Percentiles rank a stretch among this genome's conserved stretches.
Conservation (phyloP, 306 rosid species). For the Ceratonia siliqua region DNA sequence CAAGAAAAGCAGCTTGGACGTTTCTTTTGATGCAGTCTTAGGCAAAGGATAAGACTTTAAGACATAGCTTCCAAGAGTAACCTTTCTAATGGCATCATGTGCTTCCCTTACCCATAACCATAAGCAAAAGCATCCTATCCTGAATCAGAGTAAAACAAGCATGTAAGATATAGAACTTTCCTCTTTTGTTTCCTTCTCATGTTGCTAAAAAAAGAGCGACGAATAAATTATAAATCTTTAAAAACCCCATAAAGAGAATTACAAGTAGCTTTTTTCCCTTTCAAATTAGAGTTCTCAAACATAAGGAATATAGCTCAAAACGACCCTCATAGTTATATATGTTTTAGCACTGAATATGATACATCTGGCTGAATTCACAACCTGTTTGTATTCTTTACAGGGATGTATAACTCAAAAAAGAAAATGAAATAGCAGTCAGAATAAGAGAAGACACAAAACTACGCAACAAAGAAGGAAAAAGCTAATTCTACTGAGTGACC, state of each 20-base stretch:
- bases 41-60: conserved; percentile 30
- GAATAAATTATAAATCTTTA: neutral
- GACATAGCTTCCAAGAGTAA: neutral
- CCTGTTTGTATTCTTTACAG: conserved; percentile 39
- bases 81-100: neutral
- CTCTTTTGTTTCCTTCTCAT: neutral
- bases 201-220: neutral
- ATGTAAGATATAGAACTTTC: neutral
- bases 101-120: neutral
- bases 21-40: no score
- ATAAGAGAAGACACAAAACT: conserved; percentile 68
- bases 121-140: conserved; percentile 13
- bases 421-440: conserved; percentile 44
- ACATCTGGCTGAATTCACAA: conserved; percentile 31
- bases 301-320: neutral
- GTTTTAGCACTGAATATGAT: conserved; percentile 22
- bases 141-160: neutral
- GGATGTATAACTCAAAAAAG: conserved; percentile 15
- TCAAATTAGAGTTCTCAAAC: neutral
- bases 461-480: conserved; percentile 73
- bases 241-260: neutral
- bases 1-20: no score
- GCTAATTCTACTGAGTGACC: conserved; percentile 70
- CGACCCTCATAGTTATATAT: conserved; percentile 14
- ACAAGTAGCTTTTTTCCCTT: neutral